Evolutionary conservation across 371 early-diverging fungal species (phyloP), one percentile per base, ranked within the genome.

Genomic region (Pancytospora philotis): DNA sequence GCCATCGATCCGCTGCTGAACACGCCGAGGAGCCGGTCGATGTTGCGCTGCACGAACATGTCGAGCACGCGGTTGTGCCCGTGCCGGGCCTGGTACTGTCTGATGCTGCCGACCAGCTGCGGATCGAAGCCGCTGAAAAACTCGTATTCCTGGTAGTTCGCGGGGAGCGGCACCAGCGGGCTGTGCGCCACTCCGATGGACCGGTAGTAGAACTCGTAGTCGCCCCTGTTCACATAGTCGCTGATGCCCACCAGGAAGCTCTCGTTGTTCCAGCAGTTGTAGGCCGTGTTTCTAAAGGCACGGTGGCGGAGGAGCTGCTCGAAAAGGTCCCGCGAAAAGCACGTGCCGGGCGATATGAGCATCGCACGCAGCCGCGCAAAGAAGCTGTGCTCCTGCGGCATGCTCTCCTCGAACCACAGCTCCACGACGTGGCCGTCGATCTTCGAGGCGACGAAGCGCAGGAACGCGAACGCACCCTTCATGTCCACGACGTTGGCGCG

Each of bases 361-460:
- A 45, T 45, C 16, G 16, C 16, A 22, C 22, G 16, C 45, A 45
- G 16, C 45, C 45, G 16, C 22, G 45, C 45, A 45, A 45, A 45
- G 16, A 45, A 22, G 22, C 22, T 22, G 22, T 16, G 16, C 16
- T 45, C 45, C 16, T 78, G 73, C 22, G 75, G 78, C 60, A 74
- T 75, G 2, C 52, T 48, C 27, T 73, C 73, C 39, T 64, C 64
- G 4, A 49, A 45, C 10, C 39, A 51, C 36, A 45, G 41, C 1
- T 57, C 58, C 25, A 64, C 30, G 19, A 19, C n/a, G 56, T 49
- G 16, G n/a, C 51, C 45, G 30, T 51, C 30, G 19, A 31, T 39
- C 51, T 58, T 64, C 27, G 48, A 45, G 45, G 10, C 56, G 41
- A 64, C 56, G 59, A n/a, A 32, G n/a, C 4, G 30, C 41, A n/a